Base-by-base conservation (phyloP, 768 basidiomycete species). In the Lentinula aciculospora region DNA sequence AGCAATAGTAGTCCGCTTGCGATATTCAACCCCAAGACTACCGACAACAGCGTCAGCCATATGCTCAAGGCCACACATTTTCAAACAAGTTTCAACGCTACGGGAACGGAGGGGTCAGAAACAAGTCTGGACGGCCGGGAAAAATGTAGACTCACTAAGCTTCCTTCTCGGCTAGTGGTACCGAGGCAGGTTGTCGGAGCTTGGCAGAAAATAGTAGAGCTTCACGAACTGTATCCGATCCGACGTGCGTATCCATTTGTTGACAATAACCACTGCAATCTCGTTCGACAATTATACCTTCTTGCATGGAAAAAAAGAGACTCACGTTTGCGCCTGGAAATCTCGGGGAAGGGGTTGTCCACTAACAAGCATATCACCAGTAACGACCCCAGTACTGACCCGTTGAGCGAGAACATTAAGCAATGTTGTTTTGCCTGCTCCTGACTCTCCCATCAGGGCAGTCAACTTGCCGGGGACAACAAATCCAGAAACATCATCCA, bases 1-100 rank as follows among this genome's bases (percentile, higher is more conserved):
- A 25, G 82, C 92, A 58, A 94, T 94, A 0, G 92, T 94, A 0
- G 89, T 84, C 7, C 92, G 79, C 71, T 94, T 95, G 49, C 83
- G 78, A 60, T 86, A 81, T 62, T 92, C 89, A 21, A 88, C 80
- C 3, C 83, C 81, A 2, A 89, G 73, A 39, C 82, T 79, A 23
- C 83, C 85, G 9, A 91, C 83, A 63, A 86, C 75, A 3, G 85
- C 88, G 55, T 91, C 86, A 7, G 76, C 86, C 47, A 81, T 76
- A 8, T 77, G 80, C 54, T 83, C 80, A 53, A 92, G 67, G 44
- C 88, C 89, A 60, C 87, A 85, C 72, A 89, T 80, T 61, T 59
- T 66, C 44, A 67, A 59, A 53, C 67, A 78, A 66, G 65, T 82
- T 66, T 82, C 80, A 36, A 81, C 80, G 49, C 81, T 81, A 39